Base-by-base conservation (phyloP, 192 early-diverging fungal species). In the Coemansia biformis region DNA sequence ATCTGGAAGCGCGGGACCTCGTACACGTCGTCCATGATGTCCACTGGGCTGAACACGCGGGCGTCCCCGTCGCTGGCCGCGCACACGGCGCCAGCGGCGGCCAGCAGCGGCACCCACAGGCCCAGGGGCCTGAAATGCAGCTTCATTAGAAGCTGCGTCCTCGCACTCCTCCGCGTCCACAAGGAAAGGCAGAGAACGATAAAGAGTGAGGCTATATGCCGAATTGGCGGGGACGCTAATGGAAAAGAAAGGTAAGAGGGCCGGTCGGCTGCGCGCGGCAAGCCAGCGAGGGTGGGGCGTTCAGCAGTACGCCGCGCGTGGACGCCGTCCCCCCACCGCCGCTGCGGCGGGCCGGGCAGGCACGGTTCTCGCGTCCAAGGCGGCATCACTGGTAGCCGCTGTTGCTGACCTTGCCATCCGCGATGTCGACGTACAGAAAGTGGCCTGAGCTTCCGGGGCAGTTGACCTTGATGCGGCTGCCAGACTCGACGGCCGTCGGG, bases 11-110 rank as follows among this genome's bases (percentile, higher is more conserved):
- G 56, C 30, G 68, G 68, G 22, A 40, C 24, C 38, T 51, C 51
- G 28, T 55, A 46, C 40, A 72, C 21, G 23, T 72, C 68, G 24
- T 51, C 45, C 59, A 55, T 72, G 17, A 71, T 58, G 33, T 48
- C 43, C 5, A 40, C 60, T 8, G 60, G 45, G 34, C 51, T 54
- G 19, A 60, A 47, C 29, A 47, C 33, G 3, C 37, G 43, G 5
- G 21, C 49, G 3, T 15, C 36, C 22, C 38, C 8, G 14, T n/a
- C 35, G 16, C 23, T 45, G 2, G 29, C 16, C 29, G 29, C 29
- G 8, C 5, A 9, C 29, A 40, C 3, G n/a, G 36, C 43, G 8
- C 17, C 29, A 34, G 49, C 21, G 15, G 38, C 43, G 8, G 30
- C 34, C 18, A 29, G 24, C 17, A 42, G 30, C 8, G 40, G 1